These are phyloP conservation scores for Exophiala sp. DNA, from an alignment of 2,329 filamentous ascomycete species.

Conservation along the genomic window DNA sequence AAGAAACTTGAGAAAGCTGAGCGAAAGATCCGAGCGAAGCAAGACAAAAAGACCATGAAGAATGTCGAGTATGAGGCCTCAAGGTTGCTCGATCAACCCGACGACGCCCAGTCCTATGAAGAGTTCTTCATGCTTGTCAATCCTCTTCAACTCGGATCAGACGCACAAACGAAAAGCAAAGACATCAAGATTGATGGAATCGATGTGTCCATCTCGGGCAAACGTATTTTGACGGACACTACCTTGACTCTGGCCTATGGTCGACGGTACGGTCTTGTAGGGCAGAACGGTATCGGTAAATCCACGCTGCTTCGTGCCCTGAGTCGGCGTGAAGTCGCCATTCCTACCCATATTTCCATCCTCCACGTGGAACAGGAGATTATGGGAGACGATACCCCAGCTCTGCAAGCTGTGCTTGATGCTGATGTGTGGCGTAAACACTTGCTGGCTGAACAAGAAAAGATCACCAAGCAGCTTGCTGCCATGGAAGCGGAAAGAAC, in stretches of 20 bases:
- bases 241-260: slow-evolving; percentile 87
- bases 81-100: slow-evolving; percentile 75
- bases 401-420: slow-evolving; percentile 90
- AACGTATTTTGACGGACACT: slow-evolving; percentile 86
- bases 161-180: slow-evolving; percentile 80
- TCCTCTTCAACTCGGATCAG: slow-evolving; percentile 78
- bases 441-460: slow-evolving; percentile 81
- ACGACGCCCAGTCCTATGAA: slow-evolving; percentile 87
- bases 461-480: slow-evolving; percentile 72
- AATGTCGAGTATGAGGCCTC: slow-evolving; percentile 97
- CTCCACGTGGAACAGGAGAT: slow-evolving; percentile 99
- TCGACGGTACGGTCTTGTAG: slow-evolving; percentile 91
- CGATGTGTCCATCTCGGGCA: slow-evolving; percentile 86
- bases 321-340: slow-evolving; percentile 86
- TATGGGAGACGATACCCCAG: slow-evolving; percentile 89
- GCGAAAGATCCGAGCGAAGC: slow-evolving; percentile 94
- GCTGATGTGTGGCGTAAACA: slow-evolving; percentile 99
- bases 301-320: slow-evolving; percentile 90
- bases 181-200: slow-evolving; percentile 97
- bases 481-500: slow-evolving; percentile 74
- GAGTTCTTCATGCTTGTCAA: slow-evolving; percentile 99
- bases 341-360: slow-evolving; percentile 97
- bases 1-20: slow-evolving; percentile 99
- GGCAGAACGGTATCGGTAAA: slow-evolving; percentile 99
- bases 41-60: slow-evolving; percentile 98